Evolutionary conservation across 106 monocot genomes (phyloP).

Genomic region (Gastrodia elata): DNA sequence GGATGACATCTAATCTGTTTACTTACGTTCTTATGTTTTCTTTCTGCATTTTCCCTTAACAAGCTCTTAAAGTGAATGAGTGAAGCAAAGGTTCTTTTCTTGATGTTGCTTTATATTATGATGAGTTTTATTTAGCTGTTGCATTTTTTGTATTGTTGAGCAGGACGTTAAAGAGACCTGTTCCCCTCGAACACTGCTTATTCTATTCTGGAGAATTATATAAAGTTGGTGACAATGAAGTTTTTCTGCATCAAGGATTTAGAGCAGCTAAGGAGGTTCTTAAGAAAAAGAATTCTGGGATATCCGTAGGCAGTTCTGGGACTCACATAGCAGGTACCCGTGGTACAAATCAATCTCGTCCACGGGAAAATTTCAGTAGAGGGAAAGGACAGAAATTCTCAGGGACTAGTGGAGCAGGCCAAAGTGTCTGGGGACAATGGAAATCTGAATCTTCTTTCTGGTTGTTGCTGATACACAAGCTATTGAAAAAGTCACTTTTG

Average conservation of each 20-base stretch:
- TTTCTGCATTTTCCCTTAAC: not conserved
- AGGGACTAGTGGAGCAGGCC: conserved; percentile 33
- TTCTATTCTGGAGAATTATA: conserved; percentile 89
- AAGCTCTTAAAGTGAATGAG: not conserved
- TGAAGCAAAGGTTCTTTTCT: not conserved
- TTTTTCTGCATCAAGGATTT: conserved; percentile 60
- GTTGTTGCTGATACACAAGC: conserved; percentile 70
- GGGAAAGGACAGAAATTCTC: conserved; percentile 54
- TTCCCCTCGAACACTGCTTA: conserved; percentile 92
- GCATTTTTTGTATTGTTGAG: not conserved
- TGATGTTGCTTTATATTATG: not conserved
- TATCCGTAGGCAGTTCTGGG: conserved; percentile 21
- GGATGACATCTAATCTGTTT: not conserved
- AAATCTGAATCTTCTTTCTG: conserved; percentile 74
- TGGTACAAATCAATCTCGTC: conserved; percentile 33
- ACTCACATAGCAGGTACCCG: conserved; percentile 16
- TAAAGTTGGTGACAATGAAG: conserved; percentile 72
- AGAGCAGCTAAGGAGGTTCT: conserved; percentile 64
- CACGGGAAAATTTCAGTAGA: conserved; percentile 31
- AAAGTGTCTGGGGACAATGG: conserved; percentile 36
- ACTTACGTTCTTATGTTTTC: not conserved
- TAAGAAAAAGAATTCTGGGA: conserved; percentile 54
- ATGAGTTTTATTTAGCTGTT: conserved; percentile 5
- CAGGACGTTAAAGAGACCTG: conserved; percentile 83
- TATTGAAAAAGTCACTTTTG: conserved; percentile 64